Conservation (phyloP, 2,329 filamentous ascomycete species). For the Penicillium sp. region DNA sequence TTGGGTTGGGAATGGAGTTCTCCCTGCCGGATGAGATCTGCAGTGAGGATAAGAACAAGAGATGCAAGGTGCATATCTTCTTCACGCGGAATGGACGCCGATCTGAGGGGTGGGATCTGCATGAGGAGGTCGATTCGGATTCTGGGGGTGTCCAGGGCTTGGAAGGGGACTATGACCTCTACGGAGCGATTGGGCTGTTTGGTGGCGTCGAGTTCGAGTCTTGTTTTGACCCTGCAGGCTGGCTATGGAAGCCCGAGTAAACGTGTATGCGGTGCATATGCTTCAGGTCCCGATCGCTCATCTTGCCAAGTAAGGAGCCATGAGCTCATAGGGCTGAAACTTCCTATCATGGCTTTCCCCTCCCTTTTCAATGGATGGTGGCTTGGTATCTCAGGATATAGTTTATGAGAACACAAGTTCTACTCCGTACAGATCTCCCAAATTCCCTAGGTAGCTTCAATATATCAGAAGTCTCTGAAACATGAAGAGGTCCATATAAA, state of each 20-base stretch:
- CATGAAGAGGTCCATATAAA: neutral
- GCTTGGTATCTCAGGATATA: neutral
- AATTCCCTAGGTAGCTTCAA: neutral
- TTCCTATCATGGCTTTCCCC: neutral
- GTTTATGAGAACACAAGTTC: neutral
- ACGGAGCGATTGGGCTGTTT: conserved; percentile 61
- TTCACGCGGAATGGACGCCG: conserved; percentile 58
- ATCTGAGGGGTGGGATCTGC: conserved; percentile 57
- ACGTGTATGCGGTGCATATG: neutral
- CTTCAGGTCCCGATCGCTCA: neutral
- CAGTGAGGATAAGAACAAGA: conserved; percentile 28
- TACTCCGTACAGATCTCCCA: neutral
- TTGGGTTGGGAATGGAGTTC: conserved; percentile 61
- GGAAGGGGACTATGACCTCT: conserved; percentile 65
- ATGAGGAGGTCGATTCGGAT: conserved; percentile 58
- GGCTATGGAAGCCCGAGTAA: conserved; percentile 43
- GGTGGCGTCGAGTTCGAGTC: conserved; percentile 62
- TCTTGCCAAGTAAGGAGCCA: conserved; percentile 5
- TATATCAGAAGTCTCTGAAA: neutral
- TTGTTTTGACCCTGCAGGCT: conserved; percentile 50
- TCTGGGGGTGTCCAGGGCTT: conserved; percentile 63
- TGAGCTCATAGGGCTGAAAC: conserved; percentile 12
- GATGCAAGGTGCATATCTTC: conserved; percentile 53
- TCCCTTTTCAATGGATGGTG: neutral
- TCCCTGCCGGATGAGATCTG: conserved; percentile 40